Conservation (phyloP, 1,139 yeast genomes). For the Diutina sp. region DNA sequence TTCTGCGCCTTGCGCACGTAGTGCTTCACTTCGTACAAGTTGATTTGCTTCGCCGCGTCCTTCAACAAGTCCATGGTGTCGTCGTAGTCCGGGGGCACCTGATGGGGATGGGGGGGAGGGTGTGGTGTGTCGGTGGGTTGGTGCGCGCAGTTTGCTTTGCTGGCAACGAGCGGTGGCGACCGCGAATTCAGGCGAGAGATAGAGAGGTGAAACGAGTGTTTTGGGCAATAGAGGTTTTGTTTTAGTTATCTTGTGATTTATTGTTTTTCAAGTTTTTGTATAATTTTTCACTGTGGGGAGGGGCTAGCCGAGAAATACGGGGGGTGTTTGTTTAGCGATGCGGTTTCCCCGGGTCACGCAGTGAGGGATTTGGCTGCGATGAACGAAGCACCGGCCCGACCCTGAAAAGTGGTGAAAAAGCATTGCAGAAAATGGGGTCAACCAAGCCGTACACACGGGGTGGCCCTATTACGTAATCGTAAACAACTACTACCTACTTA, state of each 20-base stretch:
- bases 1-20: slow-evolving; percentile 97
- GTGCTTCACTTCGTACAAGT: slow-evolving; percentile 90
- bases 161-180: background rate
- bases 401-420: no score
- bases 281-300: no score
- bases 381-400: background rate
- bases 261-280: no score
- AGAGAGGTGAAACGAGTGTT: no score
- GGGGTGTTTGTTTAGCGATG: no score
- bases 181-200: background rate
- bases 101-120: background rate
- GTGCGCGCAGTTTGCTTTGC: background rate
- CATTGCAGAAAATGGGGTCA: no score
- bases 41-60: slow-evolving; percentile 69
- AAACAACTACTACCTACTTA: no score
- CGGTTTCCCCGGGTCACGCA: background rate
- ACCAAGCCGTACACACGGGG: no score
- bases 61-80: slow-evolving; percentile 47
- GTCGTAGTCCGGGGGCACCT: background rate
- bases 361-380: background rate
- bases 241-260: no score
- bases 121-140: background rate
- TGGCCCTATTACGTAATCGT: no score
- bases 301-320: no score
- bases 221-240: no score